phyloP scores from a whole-genome alignment of 2,329 filamentous ascomycete species.

The Aspergillus sclerotialis region DNA sequence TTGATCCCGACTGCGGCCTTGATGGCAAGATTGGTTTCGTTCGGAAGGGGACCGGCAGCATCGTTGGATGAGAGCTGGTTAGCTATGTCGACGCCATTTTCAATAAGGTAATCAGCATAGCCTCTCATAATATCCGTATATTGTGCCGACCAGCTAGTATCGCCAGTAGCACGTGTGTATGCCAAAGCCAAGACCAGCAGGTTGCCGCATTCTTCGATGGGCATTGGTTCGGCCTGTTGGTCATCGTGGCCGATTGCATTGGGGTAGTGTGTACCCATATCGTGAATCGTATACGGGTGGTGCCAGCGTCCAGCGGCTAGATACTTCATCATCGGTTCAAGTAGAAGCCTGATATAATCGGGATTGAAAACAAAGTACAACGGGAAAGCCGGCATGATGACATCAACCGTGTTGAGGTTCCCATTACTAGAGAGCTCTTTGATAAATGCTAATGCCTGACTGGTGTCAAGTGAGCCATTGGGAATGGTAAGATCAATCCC shows the following conservation, averaged over 20 bases:
- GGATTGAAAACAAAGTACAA: slow-evolving; percentile 38
- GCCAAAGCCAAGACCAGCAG: slow-evolving; percentile 32
- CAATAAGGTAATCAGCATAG: slow-evolving; percentile 38
- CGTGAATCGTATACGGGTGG: slow-evolving; percentile 34
- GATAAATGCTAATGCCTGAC: slow-evolving; percentile 30
- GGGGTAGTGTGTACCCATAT: slow-evolving; percentile 36
- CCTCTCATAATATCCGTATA: slow-evolving; percentile 28
- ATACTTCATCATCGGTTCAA: slow-evolving; percentile 40
- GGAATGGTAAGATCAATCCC: slow-evolving; percentile 36
- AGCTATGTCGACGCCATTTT: slow-evolving; percentile 32
- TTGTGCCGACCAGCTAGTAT: slow-evolving; percentile 28
- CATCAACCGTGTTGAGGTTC: slow-evolving; percentile 38
- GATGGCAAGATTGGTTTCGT: slow-evolving; percentile 42
- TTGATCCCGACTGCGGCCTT: slow-evolving; percentile 43
- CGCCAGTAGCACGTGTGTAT: slow-evolving; percentile 33
- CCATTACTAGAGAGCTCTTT: slow-evolving; percentile 40
- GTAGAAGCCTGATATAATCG: slow-evolving; percentile 36
- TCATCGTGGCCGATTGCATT: slow-evolving; percentile 35
- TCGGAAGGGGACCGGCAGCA: slow-evolving; percentile 32
- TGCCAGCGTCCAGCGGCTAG: slow-evolving; percentile 33
- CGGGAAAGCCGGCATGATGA: slow-evolving; percentile 38
- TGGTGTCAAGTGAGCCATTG: slow-evolving; percentile 23
- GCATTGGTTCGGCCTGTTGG: slow-evolving; percentile 35
- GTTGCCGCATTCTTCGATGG: slow-evolving; percentile 36
- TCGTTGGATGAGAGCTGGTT: slow-evolving; percentile 40